These are phyloP conservation scores for Russula olivacea DNA, from an alignment of 768 basidiomycete genomes.

Conservation along the genomic window DNA sequence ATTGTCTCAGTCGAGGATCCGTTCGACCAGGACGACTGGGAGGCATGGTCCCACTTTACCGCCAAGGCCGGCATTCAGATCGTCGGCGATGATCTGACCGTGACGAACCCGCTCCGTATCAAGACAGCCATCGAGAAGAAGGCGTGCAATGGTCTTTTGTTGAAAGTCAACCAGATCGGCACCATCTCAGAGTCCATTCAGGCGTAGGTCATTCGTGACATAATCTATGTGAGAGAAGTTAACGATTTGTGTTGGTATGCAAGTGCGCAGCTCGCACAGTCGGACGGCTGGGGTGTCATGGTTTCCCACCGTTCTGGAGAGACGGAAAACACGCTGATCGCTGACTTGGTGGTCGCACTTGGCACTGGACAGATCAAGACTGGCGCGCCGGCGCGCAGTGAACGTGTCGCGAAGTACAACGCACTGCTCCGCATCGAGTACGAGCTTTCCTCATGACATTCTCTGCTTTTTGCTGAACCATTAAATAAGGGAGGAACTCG, in stretches of 20 bases:
- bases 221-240: neutral
- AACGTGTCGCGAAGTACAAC: slow-evolving; percentile 97
- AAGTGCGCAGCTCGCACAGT: slow-evolving; percentile 92
- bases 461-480: slow-evolving; percentile 18
- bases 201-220: slow-evolving; percentile 57
- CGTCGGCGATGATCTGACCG: slow-evolving; percentile 94
- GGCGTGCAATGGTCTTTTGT: slow-evolving; percentile 96
- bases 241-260: neutral
- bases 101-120: slow-evolving; percentile 96
- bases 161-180: slow-evolving; percentile 99
- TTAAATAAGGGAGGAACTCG: slow-evolving; percentile 67
- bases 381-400: slow-evolving; percentile 91
- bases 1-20: slow-evolving; percentile 96
- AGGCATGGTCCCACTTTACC: slow-evolving; percentile 94
- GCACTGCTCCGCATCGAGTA: slow-evolving; percentile 85
- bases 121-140: slow-evolving; percentile 99
- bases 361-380: slow-evolving; percentile 96
- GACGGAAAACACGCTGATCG: slow-evolving; percentile 96
- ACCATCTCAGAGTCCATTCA: slow-evolving; percentile 99
- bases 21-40: slow-evolving; percentile 99
- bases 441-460: slow-evolving; percentile 31
- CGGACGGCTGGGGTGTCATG: slow-evolving; percentile 99
- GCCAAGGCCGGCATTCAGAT: slow-evolving; percentile 74
- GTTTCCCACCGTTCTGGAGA: slow-evolving; percentile 98
- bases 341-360: slow-evolving; percentile 91